These are phyloP conservation scores for Mortierella sp. DNA, from an alignment of 371 early-diverging fungal genomes.

Conservation along the genomic window DNA sequence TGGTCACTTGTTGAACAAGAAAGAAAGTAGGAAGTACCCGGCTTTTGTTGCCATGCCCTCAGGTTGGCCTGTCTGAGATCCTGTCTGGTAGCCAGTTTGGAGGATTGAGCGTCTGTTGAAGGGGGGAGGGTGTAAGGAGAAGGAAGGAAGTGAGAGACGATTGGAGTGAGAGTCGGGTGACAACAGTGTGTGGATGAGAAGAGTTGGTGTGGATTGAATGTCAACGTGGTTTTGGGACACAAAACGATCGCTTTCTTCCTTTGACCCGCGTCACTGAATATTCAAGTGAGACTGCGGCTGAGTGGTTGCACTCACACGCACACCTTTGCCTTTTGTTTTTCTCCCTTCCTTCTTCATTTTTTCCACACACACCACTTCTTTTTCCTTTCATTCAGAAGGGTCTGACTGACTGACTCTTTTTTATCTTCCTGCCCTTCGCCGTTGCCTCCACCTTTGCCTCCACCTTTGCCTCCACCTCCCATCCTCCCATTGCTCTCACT, in stretches of 20 bases:
- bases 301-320: neutral
- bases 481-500: neutral
- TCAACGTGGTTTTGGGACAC: neutral
- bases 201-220: neutral
- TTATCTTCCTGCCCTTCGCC: neutral
- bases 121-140: neutral
- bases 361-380: neutral
- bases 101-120: neutral
- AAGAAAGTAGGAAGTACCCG: slow-evolving; percentile 22
- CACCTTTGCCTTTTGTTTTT: neutral
- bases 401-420: neutral
- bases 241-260: neutral
- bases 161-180: neutral
- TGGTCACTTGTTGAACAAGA: neutral
- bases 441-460: too few relatives aligned
- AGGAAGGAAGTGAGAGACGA: neutral
- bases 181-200: too few relatives aligned
- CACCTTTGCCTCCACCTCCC: neutral
- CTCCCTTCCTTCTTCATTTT: neutral
- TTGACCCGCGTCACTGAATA: neutral
- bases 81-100: slow-evolving; percentile 52
- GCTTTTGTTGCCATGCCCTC: slow-evolving; percentile 51
- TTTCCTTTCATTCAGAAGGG: neutral
- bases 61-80: slow-evolving; percentile 53
- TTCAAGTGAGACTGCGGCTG: too few relatives aligned